Evolutionary conservation across 192 early-diverging fungal genomes (phyloP), one percentile per base, ranked within the genome.

Genomic region (Coemansia sp.): DNA sequence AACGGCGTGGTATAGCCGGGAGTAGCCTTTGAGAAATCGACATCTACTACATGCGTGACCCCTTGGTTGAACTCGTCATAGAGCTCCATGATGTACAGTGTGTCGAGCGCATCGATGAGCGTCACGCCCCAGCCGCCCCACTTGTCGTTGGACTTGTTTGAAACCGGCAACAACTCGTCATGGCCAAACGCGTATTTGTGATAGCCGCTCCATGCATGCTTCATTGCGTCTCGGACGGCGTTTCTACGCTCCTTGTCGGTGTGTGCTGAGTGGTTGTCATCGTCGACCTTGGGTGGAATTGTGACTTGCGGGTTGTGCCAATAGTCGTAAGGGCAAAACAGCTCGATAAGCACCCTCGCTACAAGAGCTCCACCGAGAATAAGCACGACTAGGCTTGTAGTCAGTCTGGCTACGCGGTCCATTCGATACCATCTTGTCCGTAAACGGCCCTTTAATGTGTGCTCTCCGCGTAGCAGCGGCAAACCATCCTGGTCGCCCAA

Each of bases 81-180:
- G 7, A 98, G 85, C 27, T 85, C 92, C 93, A 96, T 93, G 52
- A 98, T 89, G 43, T 88, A 88, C 36, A 97, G 83, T 1, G 95
- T 96, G 71, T 98, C 96, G 31, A 98, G 80, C 2, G 91, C 79
- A 74, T 98, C 96, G 57, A 97, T 86, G 43, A 95, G 90, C 2
- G 94, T 95, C 63, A 86, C 77, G 63, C 80, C 80, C 76, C 80
- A 86, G 68, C 85, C 78, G 24, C 76, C 85, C 78, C 78, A 86
- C 67, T 77, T 74, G 77, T 79, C 65, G 55, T 80, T 78, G 63
- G 73, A 66, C 44, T 36, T 70, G 69, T 79, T 79, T 27, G 74
- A 66, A 34, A 82, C 85, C 5, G 85, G 85, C 71, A 57, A 66
- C 44, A 86, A 66, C 63, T 86, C 85, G 63, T 86, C 85, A 52